A percentile compares a stretch with the other conserved stretches of the same genome.
Evolutionary conservation across 495 filamentous ascomycete genomes (phyloP).

Genomic region (Aspergillus egyptiacus): DNA sequence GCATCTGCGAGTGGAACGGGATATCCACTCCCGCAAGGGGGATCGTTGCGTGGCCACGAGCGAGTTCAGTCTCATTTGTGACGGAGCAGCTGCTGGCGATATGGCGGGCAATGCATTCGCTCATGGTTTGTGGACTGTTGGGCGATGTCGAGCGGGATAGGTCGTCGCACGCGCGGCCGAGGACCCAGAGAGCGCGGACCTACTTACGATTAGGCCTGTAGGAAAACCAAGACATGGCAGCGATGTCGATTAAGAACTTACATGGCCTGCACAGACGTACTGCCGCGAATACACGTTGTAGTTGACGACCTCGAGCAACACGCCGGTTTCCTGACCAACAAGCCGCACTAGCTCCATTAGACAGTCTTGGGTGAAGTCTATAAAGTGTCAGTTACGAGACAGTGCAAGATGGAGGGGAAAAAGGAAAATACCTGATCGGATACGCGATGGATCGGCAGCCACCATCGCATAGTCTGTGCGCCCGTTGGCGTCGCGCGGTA

Average conservation of each 20-base stretch:
- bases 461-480: constrained; percentile 2
- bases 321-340: background rate
- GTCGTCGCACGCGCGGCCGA: background rate
- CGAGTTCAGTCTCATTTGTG: background rate
- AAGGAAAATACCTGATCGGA: background rate
- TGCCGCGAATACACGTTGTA: constrained; percentile 1
- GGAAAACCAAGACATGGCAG: background rate
- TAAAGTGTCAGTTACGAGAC: background rate
- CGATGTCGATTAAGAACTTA: background rate
- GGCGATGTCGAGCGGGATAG: background rate
- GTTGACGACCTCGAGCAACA: constrained; percentile 5
- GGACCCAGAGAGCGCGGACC: background rate
- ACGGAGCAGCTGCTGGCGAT: background rate
- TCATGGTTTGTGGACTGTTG: background rate
- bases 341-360: background rate
- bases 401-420: background rate
- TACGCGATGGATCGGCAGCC: background rate
- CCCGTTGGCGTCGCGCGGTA: background rate
- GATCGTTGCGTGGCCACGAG: background rate
- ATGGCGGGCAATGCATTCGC: background rate
- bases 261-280: constrained; percentile 7
- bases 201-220: background rate
- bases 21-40: constrained; percentile 4
- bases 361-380: background rate
- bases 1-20: constrained; percentile 3